These are phyloP conservation scores for Begonia fuchsioides DNA, from an alignment of 306 rosid genomes.

Conservation along the genomic window DNA sequence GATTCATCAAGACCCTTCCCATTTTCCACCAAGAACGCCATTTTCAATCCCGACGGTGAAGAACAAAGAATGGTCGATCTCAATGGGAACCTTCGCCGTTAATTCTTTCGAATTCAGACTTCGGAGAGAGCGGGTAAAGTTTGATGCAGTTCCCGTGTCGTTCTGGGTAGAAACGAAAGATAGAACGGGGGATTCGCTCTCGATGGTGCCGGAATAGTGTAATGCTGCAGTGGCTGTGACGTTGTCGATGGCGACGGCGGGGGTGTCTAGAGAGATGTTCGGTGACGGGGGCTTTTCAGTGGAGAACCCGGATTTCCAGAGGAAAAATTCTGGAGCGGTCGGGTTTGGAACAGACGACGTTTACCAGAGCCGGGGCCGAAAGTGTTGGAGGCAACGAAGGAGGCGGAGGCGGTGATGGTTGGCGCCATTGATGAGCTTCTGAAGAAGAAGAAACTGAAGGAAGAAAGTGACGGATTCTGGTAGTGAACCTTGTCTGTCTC, in stretches of 20 bases:
- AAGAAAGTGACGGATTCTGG: constrained; percentile 63
- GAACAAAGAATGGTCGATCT: constrained; percentile 52
- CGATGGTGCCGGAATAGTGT: constrained; percentile 28
- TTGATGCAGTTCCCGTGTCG: constrained; percentile 36
- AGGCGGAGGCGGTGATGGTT: constrained; percentile 74
- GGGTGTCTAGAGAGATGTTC: constrained; percentile 27
- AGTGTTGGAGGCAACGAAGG: constrained; percentile 75
- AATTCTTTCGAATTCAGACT: constrained; percentile 43
- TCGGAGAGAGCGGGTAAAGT: constrained; percentile 36
- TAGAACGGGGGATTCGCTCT: constrained; percentile 30
- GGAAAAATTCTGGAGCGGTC: constrained; percentile 68
- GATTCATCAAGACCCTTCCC: constrained; percentile 64
- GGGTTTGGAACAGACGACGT: no score
- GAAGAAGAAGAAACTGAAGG: no score
- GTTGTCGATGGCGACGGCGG: constrained; percentile 39
- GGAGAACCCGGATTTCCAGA: no score
- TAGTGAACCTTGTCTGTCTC: constrained; percentile 69
- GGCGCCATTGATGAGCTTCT: constrained; percentile 77
- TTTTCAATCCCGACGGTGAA: constrained; percentile 71
- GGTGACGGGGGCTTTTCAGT: constrained; percentile 18
- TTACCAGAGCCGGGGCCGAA: no score
- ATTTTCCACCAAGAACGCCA: constrained; percentile 80
- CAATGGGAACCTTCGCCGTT: constrained; percentile 57
- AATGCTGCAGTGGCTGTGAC: constrained; percentile 50
- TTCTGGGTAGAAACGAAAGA: constrained; percentile 43